A percentile compares a stretch with the other conserved stretches of the same genome.
These are phyloP conservation scores for Xylaria sp. DNA, from an alignment of 495 filamentous ascomycete genomes.

Conservation along the genomic window DNA sequence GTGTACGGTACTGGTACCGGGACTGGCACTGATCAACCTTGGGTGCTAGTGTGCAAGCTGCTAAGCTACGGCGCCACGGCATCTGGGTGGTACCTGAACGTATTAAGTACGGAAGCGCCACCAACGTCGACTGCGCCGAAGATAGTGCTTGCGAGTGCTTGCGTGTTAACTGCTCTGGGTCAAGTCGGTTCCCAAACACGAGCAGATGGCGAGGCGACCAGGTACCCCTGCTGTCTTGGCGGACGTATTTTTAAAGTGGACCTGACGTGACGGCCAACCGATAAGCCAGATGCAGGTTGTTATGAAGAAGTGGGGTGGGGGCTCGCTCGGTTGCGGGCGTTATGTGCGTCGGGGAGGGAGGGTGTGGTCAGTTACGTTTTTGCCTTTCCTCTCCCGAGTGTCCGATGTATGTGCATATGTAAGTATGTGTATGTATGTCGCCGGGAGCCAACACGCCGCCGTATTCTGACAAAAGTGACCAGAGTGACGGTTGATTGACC, in stretches of 20 bases:
- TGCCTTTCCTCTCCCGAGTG: background rate
- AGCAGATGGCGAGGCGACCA: background rate
- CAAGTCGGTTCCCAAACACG: conserved; percentile 7
- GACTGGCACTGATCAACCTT: too few relatives aligned
- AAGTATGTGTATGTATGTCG: background rate
- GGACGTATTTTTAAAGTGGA: conserved; percentile 11
- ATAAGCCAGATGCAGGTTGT: conserved; percentile 13
- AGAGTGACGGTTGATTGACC: conserved; percentile 16
- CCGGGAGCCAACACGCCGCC: background rate
- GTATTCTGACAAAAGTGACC: background rate
- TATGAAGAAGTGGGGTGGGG: background rate
- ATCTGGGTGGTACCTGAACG: background rate
- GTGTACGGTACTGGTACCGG: too few relatives aligned
- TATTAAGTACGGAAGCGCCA: background rate
- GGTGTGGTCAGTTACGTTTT: background rate
- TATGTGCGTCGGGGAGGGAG: background rate
- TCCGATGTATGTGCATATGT: background rate
- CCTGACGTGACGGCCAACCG: conserved; percentile 10
- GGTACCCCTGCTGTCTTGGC: conserved; percentile 13
- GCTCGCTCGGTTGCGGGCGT: too few relatives aligned
- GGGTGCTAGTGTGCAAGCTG: too few relatives aligned
- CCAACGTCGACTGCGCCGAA: background rate
- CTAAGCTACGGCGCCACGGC: conserved; percentile 6
- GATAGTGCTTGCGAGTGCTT: background rate
- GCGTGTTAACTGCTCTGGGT: background rate